Percentiles rank a stretch among this genome's conserved stretches.
These are phyloP conservation scores for Gastroboletus turbinatus DNA, from an alignment of 1,284 basidiomycete species.

Conservation along the genomic window DNA sequence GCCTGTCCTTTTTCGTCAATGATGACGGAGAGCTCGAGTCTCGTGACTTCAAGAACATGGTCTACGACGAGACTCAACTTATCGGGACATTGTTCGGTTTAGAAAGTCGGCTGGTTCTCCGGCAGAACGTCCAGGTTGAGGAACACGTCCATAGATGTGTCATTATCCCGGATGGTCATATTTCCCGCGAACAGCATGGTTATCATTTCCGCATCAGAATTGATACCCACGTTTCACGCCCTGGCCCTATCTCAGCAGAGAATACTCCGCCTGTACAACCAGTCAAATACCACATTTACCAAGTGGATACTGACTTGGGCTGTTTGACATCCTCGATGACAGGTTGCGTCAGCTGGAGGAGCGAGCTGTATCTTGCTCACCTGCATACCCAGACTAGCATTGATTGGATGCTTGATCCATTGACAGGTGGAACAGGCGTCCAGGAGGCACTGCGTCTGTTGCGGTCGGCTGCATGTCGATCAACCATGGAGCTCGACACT, in stretches of 20 bases:
- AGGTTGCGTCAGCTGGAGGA: not conserved
- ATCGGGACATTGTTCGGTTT: constrained; percentile 10
- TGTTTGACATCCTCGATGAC: too few species aligned
- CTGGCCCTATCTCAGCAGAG: too few species aligned
- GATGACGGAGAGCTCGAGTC: constrained; percentile 25
- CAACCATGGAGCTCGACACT: constrained; percentile 20
- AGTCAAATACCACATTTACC: not conserved
- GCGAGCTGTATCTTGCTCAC: not conserved
- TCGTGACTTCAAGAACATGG: constrained; percentile 24
- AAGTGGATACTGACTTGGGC: not conserved
- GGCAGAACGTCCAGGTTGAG: constrained; percentile 11
- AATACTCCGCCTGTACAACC: not conserved
- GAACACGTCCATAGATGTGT: constrained; percentile 24
- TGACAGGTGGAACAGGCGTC: not conserved
- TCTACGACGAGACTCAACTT: constrained; percentile 21
- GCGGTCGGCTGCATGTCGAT: constrained; percentile 35
- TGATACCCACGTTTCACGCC: not conserved
- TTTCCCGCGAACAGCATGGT: not conserved
- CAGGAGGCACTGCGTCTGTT: constrained; percentile 24
- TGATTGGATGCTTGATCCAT: not conserved
- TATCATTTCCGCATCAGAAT: not conserved
- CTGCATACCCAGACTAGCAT: not conserved
- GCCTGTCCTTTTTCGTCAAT: constrained; percentile 34
- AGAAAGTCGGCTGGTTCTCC: constrained; percentile 39
- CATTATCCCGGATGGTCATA: constrained; percentile 43